These are phyloP conservation scores for Pulveroboletus sp. DNA, from an alignment of 768 basidiomycete genomes.

Conservation along the genomic window DNA sequence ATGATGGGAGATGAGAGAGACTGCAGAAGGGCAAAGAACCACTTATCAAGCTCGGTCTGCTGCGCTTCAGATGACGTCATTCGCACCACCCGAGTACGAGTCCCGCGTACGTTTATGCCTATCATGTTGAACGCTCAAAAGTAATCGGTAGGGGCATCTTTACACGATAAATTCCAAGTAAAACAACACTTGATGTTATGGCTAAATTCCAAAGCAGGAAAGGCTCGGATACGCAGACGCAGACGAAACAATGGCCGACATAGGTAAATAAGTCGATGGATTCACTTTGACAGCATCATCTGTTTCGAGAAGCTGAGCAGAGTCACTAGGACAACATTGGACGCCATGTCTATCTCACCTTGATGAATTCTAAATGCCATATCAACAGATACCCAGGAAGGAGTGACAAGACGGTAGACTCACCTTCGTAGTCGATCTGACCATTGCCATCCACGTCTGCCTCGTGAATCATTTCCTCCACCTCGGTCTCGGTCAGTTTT, in stretches of 20 bases:
- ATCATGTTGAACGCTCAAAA: background rate
- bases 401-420: constrained; percentile 13
- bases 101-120: too few relatives aligned
- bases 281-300: constrained; percentile 76
- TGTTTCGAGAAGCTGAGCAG: constrained; percentile 25
- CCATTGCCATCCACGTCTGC: constrained; percentile 95
- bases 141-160: background rate
- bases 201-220: background rate
- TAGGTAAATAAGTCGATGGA: constrained; percentile 9
- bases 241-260: constrained; percentile 9
- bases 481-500: constrained; percentile 81
- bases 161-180: constrained; percentile 10
- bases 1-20: constrained; percentile 4
- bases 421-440: constrained; percentile 83
- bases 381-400: constrained; percentile 1
- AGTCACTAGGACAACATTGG: constrained; percentile 1
- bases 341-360: constrained; percentile 36
- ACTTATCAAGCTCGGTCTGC: background rate
- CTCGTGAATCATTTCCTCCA: constrained; percentile 96
- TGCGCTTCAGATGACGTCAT: constrained; percentile 18
- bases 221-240: constrained; percentile 2
- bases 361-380: constrained; percentile 63
- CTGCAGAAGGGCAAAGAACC: background rate
- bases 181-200: background rate
- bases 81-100: too few relatives aligned